Conservation (phyloP, 768 basidiomycete species). For the Boletellus sp. region DNA sequence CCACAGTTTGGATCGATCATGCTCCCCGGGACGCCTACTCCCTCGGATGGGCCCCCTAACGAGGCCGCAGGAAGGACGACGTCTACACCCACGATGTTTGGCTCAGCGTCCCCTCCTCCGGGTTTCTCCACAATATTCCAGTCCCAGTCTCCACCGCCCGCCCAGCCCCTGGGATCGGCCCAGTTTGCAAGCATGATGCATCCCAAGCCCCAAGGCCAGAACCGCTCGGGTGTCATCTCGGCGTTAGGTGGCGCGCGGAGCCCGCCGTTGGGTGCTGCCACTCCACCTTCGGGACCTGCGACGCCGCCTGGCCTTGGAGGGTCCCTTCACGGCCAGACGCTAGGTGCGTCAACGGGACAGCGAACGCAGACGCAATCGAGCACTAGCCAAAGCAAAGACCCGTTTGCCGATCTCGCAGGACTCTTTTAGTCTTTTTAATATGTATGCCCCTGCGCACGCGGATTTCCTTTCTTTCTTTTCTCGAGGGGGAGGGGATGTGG, state of each 20-base stretch:
- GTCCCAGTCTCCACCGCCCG: background rate
- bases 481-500: too few relatives aligned
- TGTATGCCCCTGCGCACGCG: too few relatives aligned
- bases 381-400: slow-evolving; percentile 55
- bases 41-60: slow-evolving; percentile 18
- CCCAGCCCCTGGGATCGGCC: background rate
- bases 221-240: background rate
- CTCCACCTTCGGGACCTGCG: slow-evolving; percentile 13
- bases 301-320: slow-evolving; percentile 11
- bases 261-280: slow-evolving; percentile 8
- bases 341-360: slow-evolving; percentile 10
- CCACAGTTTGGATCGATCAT: slow-evolving; percentile 39
- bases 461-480: too few relatives aligned
- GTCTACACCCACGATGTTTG: slow-evolving; percentile 12
- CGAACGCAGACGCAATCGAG: slow-evolving; percentile 23
- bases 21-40: slow-evolving; percentile 40
- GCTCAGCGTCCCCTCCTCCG: background rate
- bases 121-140: background rate
- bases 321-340: background rate
- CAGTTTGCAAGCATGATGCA: slow-evolving; percentile 16
- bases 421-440: slow-evolving; percentile 53
- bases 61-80: slow-evolving; percentile 8
- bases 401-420: slow-evolving; percentile 79
- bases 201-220: slow-evolving; percentile 15
- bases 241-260: slow-evolving; percentile 1